These are phyloP conservation scores for Vigna unguiculata DNA, from an alignment of 306 rosid genomes.

Conservation along the genomic window DNA sequence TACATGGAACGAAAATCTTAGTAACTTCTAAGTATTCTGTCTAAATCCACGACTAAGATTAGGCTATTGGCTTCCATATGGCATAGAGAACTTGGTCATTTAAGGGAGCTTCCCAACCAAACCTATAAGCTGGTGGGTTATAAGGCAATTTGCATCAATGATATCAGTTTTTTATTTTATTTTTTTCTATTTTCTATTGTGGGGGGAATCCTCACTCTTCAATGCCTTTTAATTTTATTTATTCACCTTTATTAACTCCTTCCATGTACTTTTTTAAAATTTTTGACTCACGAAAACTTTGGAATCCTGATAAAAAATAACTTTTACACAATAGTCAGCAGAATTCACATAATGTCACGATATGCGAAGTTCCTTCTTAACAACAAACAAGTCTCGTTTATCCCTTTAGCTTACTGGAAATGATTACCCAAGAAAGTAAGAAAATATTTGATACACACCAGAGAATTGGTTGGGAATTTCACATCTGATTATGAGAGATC, in stretches of 20 bases:
- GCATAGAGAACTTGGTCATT: not conserved
- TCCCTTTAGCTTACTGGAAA: not conserved
- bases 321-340: not conserved
- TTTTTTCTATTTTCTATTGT: not conserved
- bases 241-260: constrained; percentile 5
- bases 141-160: not conserved
- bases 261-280: not conserved
- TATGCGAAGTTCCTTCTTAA: not conserved
- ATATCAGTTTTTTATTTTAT: not conserved
- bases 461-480: not conserved
- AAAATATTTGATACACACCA: not conserved
- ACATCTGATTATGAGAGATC: not conserved
- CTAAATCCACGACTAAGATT: not conserved
- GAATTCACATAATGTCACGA: not conserved
- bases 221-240: constrained; percentile 12
- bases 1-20: too few species aligned
- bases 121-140: constrained; percentile 5
- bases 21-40: not conserved
- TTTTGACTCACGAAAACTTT: not conserved
- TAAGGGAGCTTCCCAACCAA: constrained; percentile 22
- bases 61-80: not conserved
- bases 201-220: not conserved
- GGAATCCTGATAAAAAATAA: not conserved
- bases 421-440: not conserved
- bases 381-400: constrained; percentile 12